A percentile compares a stretch with the other conserved stretches of the same genome.
These are phyloP conservation scores for Coemansia nantahalensis DNA, from an alignment of 192 early-diverging fungal species.

Conservation along the genomic window DNA sequence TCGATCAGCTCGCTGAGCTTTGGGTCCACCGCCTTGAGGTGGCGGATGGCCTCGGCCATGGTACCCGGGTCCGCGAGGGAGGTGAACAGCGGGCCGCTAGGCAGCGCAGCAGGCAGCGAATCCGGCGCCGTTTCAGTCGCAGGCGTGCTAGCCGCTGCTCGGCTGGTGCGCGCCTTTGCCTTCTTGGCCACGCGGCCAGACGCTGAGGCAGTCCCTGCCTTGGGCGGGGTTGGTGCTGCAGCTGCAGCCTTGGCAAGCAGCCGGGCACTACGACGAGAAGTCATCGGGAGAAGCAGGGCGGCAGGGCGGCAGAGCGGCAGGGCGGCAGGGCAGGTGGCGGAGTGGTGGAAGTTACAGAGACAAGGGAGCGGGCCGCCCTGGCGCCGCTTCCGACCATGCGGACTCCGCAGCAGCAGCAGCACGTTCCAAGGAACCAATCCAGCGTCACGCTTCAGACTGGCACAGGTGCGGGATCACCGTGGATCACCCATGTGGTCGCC, in stretches of 20 bases:
- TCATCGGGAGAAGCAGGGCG: slow-evolving; percentile 7
- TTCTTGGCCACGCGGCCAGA: slow-evolving; percentile 1
- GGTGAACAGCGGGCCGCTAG: background rate
- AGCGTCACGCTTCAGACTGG: too few species aligned
- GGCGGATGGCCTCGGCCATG: slow-evolving; percentile 35
- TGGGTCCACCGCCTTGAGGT: slow-evolving; percentile 49
- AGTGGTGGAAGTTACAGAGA: too few species aligned
- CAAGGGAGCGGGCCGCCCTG: too few species aligned
- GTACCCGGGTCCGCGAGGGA: slow-evolving; percentile 12
- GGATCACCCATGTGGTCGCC: too few species aligned
- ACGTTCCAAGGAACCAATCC: too few species aligned
- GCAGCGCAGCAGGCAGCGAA: background rate
- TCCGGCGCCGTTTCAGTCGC: background rate
- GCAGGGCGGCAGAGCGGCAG: too few species aligned
- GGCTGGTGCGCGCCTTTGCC: slow-evolving; percentile 4
- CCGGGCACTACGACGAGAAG: slow-evolving; percentile 31
- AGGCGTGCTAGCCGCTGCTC: background rate
- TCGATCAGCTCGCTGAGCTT: slow-evolving; percentile 49
- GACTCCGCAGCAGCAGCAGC: too few species aligned
- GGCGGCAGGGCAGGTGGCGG: too few species aligned
- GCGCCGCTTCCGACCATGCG: too few species aligned
- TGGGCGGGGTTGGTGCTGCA: background rate
- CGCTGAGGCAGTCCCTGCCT: background rate
- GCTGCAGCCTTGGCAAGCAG: slow-evolving; percentile 16
- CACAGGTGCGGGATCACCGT: too few species aligned